Evolutionary conservation across 495 filamentous ascomycete genomes (phyloP), one percentile per base, ranked within the genome.

Genomic region (Neurospora sp.): DNA sequence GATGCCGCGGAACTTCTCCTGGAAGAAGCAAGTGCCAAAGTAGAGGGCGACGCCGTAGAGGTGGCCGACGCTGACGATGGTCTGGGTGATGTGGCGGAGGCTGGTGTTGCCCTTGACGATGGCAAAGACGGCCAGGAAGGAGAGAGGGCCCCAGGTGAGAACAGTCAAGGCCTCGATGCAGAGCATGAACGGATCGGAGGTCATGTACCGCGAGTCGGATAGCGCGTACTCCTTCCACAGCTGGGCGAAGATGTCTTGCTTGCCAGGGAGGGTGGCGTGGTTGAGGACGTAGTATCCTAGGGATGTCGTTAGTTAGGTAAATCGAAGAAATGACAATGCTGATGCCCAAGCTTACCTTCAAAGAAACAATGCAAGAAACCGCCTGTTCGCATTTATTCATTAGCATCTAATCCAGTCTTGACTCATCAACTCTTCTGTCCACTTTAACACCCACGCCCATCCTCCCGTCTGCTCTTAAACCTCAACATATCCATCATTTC

Each of bases 161-260:
- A 89, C 88, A 2, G 94, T 97, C 71, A 97, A 88, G 18, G 86
- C 88, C 83, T 97, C 94, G 82, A 97, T 91, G 77, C 92, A 93
- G 4, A 96, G 83, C 73, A 96, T 93, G 78, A 96, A 91, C 1
- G 89, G 86, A 76, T 97, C 91, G 10, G 88, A 88, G 5, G 89
- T 93, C 78, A 96, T 83, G 75, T 96, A 96, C 42, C 93, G 88
- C 39, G 92, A 94, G 80, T 96, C 93, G 20, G 92, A 93, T 44
- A 91, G 85, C 8, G 92, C 86, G 83, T 96, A 96, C 78, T 96
- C 93, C 77, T 96, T 96, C 93, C 93, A 96, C 42, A 96, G 81
- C 81, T 96, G 92, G 1, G 91, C 91, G 53, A 94, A 89, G 1
- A 94, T 76, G 38, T 76, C 74, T 68, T 86, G 82, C 2, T 79